phyloP scores from a whole-genome alignment of 768 basidiomycete genomes.

The Auriscalpium vulgare region DNA sequence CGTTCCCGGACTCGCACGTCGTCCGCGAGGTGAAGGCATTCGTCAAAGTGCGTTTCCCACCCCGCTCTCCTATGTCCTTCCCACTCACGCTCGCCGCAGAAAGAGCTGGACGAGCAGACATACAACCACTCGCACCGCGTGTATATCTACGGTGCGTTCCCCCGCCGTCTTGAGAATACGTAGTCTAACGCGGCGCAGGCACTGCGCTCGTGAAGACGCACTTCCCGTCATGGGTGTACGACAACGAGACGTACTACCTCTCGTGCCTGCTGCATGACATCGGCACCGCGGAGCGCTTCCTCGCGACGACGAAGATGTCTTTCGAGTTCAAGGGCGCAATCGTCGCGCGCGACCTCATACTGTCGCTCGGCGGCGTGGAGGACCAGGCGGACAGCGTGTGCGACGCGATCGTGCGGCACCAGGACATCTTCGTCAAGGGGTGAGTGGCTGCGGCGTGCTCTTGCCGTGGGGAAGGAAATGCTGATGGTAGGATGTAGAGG shows the following conservation, averaged over 20 bases:
- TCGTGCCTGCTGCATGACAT: slow-evolving; percentile 46
- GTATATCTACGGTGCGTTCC: slow-evolving; percentile 37
- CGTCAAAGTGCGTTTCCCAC: slow-evolving; percentile 24
- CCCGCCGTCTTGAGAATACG: background rate
- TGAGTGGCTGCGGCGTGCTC: slow-evolving; percentile 10
- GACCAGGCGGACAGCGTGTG: slow-evolving; percentile 46
- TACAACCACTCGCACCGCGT: slow-evolving; percentile 44
- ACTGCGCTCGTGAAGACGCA: slow-evolving; percentile 38
- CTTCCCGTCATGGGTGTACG: slow-evolving; percentile 40
- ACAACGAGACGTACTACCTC: slow-evolving; percentile 43
- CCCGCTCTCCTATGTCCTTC: background rate
- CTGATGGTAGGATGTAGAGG: slow-evolving; percentile 24
- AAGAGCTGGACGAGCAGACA: slow-evolving; percentile 35
- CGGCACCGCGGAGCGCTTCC: slow-evolving; percentile 39
- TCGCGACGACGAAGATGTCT: slow-evolving; percentile 45
- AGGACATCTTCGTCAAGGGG: slow-evolving; percentile 39
- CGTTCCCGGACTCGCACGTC: slow-evolving; percentile 34
- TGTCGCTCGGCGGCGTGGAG: slow-evolving; percentile 33
- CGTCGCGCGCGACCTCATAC: slow-evolving; percentile 40
- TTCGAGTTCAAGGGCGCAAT: slow-evolving; percentile 52
- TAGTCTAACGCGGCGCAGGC: slow-evolving; percentile 22
- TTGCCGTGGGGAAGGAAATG: background rate
- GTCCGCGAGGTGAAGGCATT: slow-evolving; percentile 32
- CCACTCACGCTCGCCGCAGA: slow-evolving; percentile 17
- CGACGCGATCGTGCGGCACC: slow-evolving; percentile 43